A percentile compares a stretch with the other conserved stretches of the same genome.
Evolutionary conservation across 2,329 filamentous ascomycete genomes (phyloP).

Genomic region (Fusarium sp.): DNA sequence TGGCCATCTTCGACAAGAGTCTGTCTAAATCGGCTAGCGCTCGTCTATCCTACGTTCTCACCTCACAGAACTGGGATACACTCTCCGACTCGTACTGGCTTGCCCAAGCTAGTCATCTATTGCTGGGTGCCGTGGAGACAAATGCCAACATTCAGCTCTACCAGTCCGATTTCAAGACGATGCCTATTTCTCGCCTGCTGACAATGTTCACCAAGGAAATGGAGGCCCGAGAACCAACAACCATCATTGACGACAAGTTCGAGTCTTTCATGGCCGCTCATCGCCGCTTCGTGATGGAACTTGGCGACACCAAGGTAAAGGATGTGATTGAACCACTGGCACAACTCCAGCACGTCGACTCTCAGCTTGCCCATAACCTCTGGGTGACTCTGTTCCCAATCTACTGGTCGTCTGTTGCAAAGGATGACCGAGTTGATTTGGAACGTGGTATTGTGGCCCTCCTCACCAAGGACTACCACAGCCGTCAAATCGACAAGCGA

Average conservation of each 20-base stretch:
- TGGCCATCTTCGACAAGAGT: conserved; percentile 95
- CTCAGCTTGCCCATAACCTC: conserved; percentile 83
- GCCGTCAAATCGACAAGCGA: conserved; percentile 90
- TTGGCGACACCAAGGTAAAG: conserved; percentile 86
- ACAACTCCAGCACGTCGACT: conserved; percentile 92
- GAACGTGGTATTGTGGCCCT: conserved; percentile 91
- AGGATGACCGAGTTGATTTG: conserved; percentile 89
- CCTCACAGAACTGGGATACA: conserved; percentile 96
- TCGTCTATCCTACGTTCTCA: conserved; percentile 87
- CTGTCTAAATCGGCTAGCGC: conserved; percentile 92
- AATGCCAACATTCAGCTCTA: conserved; percentile 82
- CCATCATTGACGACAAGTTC: conserved; percentile 84
- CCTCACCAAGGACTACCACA: conserved; percentile 95
- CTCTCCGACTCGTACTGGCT: conserved; percentile 97
- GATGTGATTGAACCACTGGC: conserved; percentile 91
- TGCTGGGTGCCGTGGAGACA: conserved; percentile 91
- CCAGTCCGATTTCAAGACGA: conserved; percentile 82
- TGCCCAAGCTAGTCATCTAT: conserved; percentile 90
- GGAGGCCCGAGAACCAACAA: conserved; percentile 70
- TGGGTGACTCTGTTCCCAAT: conserved; percentile 94
- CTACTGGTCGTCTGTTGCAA: conserved; percentile 88
- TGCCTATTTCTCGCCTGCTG: conserved; percentile 79
- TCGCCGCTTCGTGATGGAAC: conserved; percentile 82
- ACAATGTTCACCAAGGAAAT: conserved; percentile 80
- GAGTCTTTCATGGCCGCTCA: conserved; percentile 83